Percentiles rank a stretch among this genome's conserved stretches.
These are phyloP conservation scores for Monosporascus sp. DNA, from an alignment of 2,329 filamentous ascomycete species.

Conservation along the genomic window DNA sequence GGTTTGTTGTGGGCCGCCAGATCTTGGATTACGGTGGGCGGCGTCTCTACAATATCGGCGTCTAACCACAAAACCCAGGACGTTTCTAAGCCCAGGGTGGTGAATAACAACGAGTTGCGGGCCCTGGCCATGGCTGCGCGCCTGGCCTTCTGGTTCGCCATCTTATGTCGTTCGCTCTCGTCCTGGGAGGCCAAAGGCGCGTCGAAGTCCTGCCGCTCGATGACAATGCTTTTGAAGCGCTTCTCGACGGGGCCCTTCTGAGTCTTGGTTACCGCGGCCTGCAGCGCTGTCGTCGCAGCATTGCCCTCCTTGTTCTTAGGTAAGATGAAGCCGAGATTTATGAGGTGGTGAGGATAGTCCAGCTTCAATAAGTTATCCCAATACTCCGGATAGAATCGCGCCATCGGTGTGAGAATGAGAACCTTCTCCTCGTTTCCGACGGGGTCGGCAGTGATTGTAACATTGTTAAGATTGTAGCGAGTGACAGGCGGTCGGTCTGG, in stretches of 20 bases:
- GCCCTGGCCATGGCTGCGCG: slow-evolving; percentile 89
- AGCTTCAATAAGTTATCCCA: slow-evolving; percentile 89
- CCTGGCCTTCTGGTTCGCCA: slow-evolving; percentile 80
- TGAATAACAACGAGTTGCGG: slow-evolving; percentile 91
- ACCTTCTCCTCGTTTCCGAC: slow-evolving; percentile 77
- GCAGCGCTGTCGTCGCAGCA: slow-evolving; percentile 72
- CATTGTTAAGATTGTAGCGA: slow-evolving; percentile 91
- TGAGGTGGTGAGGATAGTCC: slow-evolving; percentile 86
- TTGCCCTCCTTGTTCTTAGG: slow-evolving; percentile 93
- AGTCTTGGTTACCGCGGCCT: slow-evolving; percentile 78
- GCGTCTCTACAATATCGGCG: slow-evolving; percentile 85
- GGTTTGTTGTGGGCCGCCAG: slow-evolving; percentile 81
- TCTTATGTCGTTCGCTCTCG: slow-evolving; percentile 85
- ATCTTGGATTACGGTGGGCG: slow-evolving; percentile 80
- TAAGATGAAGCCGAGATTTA: slow-evolving; percentile 92
- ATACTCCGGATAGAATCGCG: slow-evolving; percentile 88
- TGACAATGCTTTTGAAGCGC: slow-evolving; percentile 88
- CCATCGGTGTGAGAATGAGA: slow-evolving; percentile 87
- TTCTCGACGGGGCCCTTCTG: slow-evolving; percentile 76
- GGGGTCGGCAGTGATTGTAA: slow-evolving; percentile 75
- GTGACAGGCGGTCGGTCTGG: slow-evolving; percentile 73
- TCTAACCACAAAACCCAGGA: slow-evolving; percentile 98
- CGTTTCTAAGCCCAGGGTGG: slow-evolving; percentile 81
- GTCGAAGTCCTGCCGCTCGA: slow-evolving; percentile 92
- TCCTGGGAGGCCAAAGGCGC: slow-evolving; percentile 73